These are phyloP conservation scores for Microthlaspi erraticum DNA, from an alignment of 345 rosid species.

Conservation along the genomic window DNA sequence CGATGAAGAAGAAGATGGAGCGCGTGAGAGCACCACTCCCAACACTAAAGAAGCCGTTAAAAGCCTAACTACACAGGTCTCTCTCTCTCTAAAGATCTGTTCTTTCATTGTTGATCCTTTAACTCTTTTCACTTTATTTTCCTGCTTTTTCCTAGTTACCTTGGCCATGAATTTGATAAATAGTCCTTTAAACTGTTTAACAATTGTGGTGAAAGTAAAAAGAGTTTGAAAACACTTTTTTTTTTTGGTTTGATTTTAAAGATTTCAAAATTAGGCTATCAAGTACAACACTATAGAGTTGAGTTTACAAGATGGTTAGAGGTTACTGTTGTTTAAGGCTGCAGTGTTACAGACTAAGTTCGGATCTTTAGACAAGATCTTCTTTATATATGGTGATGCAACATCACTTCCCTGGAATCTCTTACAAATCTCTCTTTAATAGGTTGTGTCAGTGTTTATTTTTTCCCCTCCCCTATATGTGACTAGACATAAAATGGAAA, in stretches of 20 bases:
- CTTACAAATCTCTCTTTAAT: slow-evolving; percentile 37
- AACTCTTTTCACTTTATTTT: slow-evolving; percentile 30
- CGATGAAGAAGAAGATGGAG: slow-evolving; percentile 48
- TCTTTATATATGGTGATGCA: slow-evolving; percentile 19
- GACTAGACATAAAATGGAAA: slow-evolving; percentile 33
- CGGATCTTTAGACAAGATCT: slow-evolving; percentile 41
- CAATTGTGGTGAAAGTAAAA: slow-evolving; percentile 15
- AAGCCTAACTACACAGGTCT: slow-evolving; percentile 97
- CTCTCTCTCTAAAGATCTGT: slow-evolving; percentile 25
- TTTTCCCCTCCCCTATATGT: background rate
- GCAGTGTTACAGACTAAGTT: slow-evolving; percentile 30
- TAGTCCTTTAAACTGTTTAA: slow-evolving; percentile 31
- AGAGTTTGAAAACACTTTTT: background rate
- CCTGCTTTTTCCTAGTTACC: slow-evolving; percentile 24
- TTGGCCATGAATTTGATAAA: slow-evolving; percentile 22
- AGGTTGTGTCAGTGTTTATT: slow-evolving; percentile 40
- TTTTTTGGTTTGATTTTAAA: background rate
- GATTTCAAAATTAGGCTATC: slow-evolving; percentile 18
- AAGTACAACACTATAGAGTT: slow-evolving; percentile 30
- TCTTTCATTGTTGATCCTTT: slow-evolving; percentile 36
- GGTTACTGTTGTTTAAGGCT: slow-evolving; percentile 39
- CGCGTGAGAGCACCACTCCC: slow-evolving; percentile 84
- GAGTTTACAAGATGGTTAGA: slow-evolving; percentile 24
- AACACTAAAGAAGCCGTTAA: slow-evolving; percentile 95
- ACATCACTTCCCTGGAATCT: slow-evolving; percentile 44